phyloP scores from a whole-genome alignment of 306 rosid genomes.

The Hippophae tibetana region DNA sequence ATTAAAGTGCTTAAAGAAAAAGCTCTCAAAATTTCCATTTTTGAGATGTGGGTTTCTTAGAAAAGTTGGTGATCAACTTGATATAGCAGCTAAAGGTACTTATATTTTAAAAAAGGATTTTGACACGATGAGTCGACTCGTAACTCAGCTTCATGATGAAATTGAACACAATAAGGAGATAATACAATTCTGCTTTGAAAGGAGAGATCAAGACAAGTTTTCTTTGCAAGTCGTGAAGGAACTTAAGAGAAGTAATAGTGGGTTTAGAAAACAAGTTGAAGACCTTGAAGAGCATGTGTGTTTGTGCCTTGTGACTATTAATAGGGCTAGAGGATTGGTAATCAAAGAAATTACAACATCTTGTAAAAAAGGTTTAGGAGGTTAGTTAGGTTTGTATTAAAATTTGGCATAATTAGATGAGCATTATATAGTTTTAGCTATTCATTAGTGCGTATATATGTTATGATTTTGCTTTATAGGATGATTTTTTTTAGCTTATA shows the following conservation, averaged over 20 bases:
- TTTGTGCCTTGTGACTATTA: slow-evolving; percentile 45
- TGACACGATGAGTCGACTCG: slow-evolving; percentile 46
- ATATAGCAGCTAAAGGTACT: slow-evolving; percentile 48
- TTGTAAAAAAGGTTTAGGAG: background rate
- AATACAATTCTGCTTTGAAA: slow-evolving; percentile 37
- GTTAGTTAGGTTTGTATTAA: background rate
- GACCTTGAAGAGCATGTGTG: slow-evolving; percentile 54
- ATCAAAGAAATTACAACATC: slow-evolving; percentile 29
- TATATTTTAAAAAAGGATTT: slow-evolving; percentile 46
- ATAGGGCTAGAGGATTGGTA: slow-evolving; percentile 39
- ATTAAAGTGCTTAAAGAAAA: slow-evolving; percentile 16
- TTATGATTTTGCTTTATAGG: too few relatives aligned
- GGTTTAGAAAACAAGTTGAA: slow-evolving; percentile 43
- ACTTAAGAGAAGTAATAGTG: slow-evolving; percentile 29
- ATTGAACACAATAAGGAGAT: slow-evolving; percentile 36
- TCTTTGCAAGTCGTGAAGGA: slow-evolving; percentile 38
- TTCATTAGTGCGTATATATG: too few relatives aligned
- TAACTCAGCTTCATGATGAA: slow-evolving; percentile 34
- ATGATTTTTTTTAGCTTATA: too few relatives aligned
- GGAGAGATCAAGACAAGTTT: slow-evolving; percentile 25
- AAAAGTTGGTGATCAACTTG: slow-evolving; percentile 37
- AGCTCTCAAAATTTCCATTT: slow-evolving; percentile 5
- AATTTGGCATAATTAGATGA: too few relatives aligned
- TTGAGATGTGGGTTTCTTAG: slow-evolving; percentile 18
- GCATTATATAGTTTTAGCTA: too few relatives aligned